Conservation (phyloP, 1,284 basidiomycete genomes). For the Mycena citricolor region DNA sequence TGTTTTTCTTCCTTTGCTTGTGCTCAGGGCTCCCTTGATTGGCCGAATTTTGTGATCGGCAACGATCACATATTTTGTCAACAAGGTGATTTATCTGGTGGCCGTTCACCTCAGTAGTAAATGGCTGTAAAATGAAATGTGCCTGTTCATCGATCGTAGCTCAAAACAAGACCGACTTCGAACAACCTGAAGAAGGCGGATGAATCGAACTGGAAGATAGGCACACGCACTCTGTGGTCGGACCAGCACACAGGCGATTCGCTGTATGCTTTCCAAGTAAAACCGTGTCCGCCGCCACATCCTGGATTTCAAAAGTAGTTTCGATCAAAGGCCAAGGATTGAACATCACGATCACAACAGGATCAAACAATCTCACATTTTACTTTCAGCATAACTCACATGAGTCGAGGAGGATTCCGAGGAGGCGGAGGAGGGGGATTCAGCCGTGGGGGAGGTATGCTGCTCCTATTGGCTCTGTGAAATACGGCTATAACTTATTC, state of each 20-base stretch:
- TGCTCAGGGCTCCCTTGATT: too few relatives aligned
- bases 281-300: conserved; percentile 11
- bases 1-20: too few relatives aligned
- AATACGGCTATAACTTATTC: conserved; percentile 11
- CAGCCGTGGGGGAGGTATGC: conserved; percentile 42
- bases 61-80: too few relatives aligned
- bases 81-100: too few relatives aligned
- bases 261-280: conserved; percentile 6
- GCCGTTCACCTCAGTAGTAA: too few relatives aligned
- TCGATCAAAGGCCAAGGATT: conserved; percentile 4
- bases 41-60: too few relatives aligned
- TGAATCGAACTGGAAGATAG: conserved; percentile 15
- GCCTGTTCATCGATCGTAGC: conserved; percentile 26
- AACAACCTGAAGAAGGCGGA: not conserved
- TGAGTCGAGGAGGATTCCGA: conserved; percentile 51
- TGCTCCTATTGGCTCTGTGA: not conserved
- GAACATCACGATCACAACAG: conserved; percentile 3
- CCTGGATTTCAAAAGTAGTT: conserved; percentile 8
- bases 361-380: conserved; percentile 7
- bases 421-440: conserved; percentile 37
- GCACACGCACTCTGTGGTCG: conserved; percentile 6
- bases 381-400: conserved; percentile 28
- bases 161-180: conserved; percentile 12
- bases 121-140: too few relatives aligned
- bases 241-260: conserved; percentile 4